These are phyloP conservation scores for Hymenoscyphus fraxineus DNA, from an alignment of 2,329 filamentous ascomycete species.

Conservation along the genomic window DNA sequence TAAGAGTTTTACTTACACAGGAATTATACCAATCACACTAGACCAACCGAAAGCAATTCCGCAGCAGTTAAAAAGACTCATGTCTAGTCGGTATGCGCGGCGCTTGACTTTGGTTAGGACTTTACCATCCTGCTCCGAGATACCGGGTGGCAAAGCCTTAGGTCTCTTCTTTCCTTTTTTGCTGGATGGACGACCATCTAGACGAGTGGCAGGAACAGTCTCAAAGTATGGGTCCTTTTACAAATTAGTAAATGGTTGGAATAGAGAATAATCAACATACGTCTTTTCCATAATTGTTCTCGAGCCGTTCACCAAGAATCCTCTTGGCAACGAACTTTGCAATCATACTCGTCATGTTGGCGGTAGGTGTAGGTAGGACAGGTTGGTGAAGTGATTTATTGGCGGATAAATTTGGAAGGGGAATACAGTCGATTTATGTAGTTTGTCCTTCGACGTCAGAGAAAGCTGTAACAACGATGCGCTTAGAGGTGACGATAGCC, in stretches of 20 bases:
- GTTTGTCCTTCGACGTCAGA: not conserved
- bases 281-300: conserved; percentile 57
- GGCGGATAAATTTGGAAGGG: not conserved
- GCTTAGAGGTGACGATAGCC: not conserved
- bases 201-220: conserved; percentile 68
- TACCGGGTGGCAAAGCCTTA: conserved; percentile 77
- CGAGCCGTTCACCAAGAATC: conserved; percentile 52
- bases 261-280: conserved; percentile 36
- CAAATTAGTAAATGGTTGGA: conserved; percentile 11
- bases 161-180: conserved; percentile 78
- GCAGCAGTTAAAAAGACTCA: conserved; percentile 75
- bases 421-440: not conserved
- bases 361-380: conserved; percentile 9
- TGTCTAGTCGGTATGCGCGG: conserved; percentile 80
- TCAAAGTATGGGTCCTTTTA: conserved; percentile 86
- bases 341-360: conserved; percentile 50
- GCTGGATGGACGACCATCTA: conserved; percentile 56
- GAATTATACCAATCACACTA: conserved; percentile 78
- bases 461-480: conserved; percentile 1
- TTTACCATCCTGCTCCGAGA: conserved; percentile 76
- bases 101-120: conserved; percentile 83
- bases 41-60: conserved; percentile 88
- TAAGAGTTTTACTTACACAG: conserved; percentile 57
- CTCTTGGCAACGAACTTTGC: conserved; percentile 54
- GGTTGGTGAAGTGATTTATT: not conserved